Base-by-base conservation (phyloP, 176 grass and related monocot genomes). In the Phyllostachys edulis region DNA sequence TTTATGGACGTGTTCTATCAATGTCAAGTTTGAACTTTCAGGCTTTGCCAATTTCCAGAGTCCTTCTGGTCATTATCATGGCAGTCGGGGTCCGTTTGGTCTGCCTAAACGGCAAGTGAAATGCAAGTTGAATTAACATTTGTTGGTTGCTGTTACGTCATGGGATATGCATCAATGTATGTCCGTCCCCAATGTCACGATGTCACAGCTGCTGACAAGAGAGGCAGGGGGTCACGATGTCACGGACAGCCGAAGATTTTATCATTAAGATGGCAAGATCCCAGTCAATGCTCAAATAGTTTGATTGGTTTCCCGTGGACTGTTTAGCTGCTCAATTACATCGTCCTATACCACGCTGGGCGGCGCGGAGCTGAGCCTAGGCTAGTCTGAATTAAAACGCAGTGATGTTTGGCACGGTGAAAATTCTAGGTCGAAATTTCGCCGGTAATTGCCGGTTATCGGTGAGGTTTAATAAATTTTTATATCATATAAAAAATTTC, bases 101-200 rank as follows among this genome's bases (percentile, higher is more conserved):
- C 64, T 9, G 57, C 34, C 23, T 23, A 72, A 42, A 60, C 15
- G 44, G 41, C 86, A 51, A 54, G 23, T 18, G 50, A 45, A n/a
- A 18, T 49, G 45, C 66, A 71, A 55, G 37, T 32, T 32, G 68
- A 16, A 16, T 61, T 51, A 69, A 37, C 69, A 17, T 34, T 61
- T 16, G 21, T 21, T 50, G 71, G 71, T 81, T 73, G 83, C 34
- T 16, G 82, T 24, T 85, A 38, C 77, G 41, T 85, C 62, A 50
- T 32, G 40, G n/a, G n/a, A 49, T 36, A 15, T 6, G 63, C 62
- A 29, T 77, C 16, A 54, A 44, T 37, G 36, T 66, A 10, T 34
- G 56, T 12, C 73, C 82, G 82, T 80, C 60, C 57, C 69, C 46
- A 13, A 6, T 29, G 78, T 49, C 85, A 54, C 44, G 9, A 52